phyloP scores from a whole-genome alignment of 106 monocot species.

The Allium cepa region DNA sequence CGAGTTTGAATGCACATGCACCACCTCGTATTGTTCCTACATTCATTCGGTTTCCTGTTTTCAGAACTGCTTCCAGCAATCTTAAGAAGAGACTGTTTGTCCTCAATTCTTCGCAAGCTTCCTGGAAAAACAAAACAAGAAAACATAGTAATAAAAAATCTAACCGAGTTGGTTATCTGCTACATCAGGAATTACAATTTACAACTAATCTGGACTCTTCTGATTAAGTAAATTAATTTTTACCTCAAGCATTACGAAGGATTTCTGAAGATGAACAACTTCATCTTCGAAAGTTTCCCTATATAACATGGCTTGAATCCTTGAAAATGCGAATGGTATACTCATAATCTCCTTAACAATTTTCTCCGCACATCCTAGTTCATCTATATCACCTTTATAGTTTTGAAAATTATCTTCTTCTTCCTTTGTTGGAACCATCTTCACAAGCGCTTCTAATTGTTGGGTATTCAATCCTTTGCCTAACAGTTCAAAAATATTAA shows the following conservation, averaged over 20 bases:
- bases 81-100: slow-evolving; percentile 77
- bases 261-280: slow-evolving; percentile 48
- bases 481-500: slow-evolving; percentile 6
- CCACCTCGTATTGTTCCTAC: slow-evolving; percentile 86
- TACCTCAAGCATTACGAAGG: slow-evolving; percentile 71
- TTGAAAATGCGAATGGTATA: slow-evolving; percentile 65
- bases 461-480: slow-evolving; percentile 62
- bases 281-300: slow-evolving; percentile 84
- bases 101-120: slow-evolving; percentile 86
- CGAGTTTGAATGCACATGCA: slow-evolving; percentile 91
- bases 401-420: slow-evolving; percentile 59
- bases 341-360: slow-evolving; percentile 43
- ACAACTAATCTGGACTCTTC: not conserved
- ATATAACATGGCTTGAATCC: slow-evolving; percentile 68
- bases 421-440: slow-evolving; percentile 79
- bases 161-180: not conserved
- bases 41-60: slow-evolving; percentile 92
- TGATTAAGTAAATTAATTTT: slow-evolving; percentile 1
- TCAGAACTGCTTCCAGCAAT: slow-evolving; percentile 85
- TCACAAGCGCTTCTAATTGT: slow-evolving; percentile 75
- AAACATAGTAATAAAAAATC: slow-evolving; percentile 1
- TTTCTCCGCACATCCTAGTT: slow-evolving; percentile 56
- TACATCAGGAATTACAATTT: not conserved
- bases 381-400: slow-evolving; percentile 33
- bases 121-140: slow-evolving; percentile 25